phyloP scores from a whole-genome alignment of 345 rosid species.

The Lumnitzera racemosa region DNA sequence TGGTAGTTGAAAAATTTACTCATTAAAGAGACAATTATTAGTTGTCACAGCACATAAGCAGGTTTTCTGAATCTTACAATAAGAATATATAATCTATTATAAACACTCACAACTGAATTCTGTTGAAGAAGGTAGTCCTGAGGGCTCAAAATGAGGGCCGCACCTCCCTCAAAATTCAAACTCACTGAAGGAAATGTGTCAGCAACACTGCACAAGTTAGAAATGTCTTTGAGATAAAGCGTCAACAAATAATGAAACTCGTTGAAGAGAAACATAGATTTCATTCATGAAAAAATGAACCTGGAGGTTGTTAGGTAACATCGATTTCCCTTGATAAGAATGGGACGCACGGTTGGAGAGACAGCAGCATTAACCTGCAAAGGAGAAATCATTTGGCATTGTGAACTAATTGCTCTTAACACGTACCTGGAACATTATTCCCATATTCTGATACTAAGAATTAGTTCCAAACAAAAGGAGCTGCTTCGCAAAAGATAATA shows the following conservation, averaged over 20 bases:
- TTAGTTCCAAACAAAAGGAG: not conserved
- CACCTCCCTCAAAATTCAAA: constrained; percentile 85
- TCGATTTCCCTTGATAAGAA: constrained; percentile 60
- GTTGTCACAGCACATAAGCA: no score
- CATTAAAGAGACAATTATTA: no score
- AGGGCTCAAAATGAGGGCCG: constrained; percentile 70
- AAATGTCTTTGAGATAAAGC: not conserved
- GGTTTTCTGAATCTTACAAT: no score
- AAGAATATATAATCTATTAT: not conserved
- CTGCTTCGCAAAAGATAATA: no score
- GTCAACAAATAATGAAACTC: not conserved
- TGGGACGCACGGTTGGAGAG: constrained; percentile 49
- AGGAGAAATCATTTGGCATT: not conserved
- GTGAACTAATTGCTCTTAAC: not conserved
- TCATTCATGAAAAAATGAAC: constrained; percentile 24
- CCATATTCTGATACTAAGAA: constrained; percentile 1
- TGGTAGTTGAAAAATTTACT: no score
- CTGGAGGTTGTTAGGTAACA: constrained; percentile 63
- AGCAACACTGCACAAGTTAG: constrained; percentile 38
- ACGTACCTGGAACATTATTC: not conserved
- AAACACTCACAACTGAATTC: constrained; percentile 63
- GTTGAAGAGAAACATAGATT: not conserved
- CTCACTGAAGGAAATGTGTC: constrained; percentile 81
- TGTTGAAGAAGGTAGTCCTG: constrained; percentile 87
- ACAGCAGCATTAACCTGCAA: constrained; percentile 60